phyloP scores from a whole-genome alignment of 176 grass and related monocot species.

The Alloteropsis semialata region DNA sequence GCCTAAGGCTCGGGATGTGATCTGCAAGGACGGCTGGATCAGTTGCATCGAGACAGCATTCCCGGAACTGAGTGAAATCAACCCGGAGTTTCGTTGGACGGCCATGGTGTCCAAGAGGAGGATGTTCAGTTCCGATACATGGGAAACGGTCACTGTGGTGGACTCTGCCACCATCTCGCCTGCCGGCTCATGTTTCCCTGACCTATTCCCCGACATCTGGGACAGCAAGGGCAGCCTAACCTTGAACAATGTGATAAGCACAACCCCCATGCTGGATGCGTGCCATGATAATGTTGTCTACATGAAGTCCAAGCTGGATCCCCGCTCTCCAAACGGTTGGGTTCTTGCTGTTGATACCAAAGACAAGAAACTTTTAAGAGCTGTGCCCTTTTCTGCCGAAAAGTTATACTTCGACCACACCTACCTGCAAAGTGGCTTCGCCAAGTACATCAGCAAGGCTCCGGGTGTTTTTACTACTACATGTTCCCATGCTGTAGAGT shows the following conservation, averaged over 20 bases:
- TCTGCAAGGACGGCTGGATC: not conserved
- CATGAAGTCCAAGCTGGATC: not conserved
- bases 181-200: not conserved
- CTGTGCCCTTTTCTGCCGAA: not conserved
- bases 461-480: not conserved
- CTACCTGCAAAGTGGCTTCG: not conserved
- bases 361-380: not conserved
- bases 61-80: not conserved
- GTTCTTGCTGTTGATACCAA: not conserved
- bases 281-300: not conserved
- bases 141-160: not conserved
- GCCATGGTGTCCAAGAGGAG: not conserved
- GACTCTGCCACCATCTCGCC: not conserved
- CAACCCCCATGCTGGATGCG: not conserved
- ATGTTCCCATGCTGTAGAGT: not conserved
- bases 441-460: not conserved
- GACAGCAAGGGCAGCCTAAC: not conserved
- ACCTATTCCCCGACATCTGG: not conserved
- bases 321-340: not conserved
- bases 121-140: not conserved
- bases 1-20: not conserved
- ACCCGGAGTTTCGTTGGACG: not conserved
- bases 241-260: not conserved
- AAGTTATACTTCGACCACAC: not conserved
- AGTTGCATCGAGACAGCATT: not conserved